These are phyloP conservation scores for Metschnikowia peoriensis DNA, from an alignment of 805 yeast genomes.

Conservation along the genomic window DNA sequence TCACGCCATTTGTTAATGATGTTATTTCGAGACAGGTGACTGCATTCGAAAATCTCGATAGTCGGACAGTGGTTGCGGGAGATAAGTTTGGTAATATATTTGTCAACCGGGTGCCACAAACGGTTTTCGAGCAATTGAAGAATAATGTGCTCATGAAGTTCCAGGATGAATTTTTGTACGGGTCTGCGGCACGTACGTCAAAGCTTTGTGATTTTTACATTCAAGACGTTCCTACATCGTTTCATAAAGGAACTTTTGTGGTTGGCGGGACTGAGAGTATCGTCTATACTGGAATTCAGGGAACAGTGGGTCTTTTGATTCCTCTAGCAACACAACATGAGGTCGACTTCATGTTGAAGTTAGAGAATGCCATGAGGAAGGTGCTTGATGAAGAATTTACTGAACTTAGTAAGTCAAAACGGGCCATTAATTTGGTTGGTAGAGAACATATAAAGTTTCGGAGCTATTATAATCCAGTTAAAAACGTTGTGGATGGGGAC, in stretches of 20 bases:
- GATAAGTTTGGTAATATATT: constrained; percentile 84
- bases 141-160: constrained; percentile 41
- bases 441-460: constrained; percentile 68
- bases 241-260: constrained; percentile 53
- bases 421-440: constrained; percentile 46
- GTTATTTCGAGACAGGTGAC: constrained; percentile 65
- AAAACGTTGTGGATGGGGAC: constrained; percentile 85
- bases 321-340: constrained; percentile 69
- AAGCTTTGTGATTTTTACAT: constrained; percentile 57
- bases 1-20: constrained; percentile 72
- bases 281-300: constrained; percentile 75
- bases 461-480: constrained; percentile 78
- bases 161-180: constrained; percentile 42
- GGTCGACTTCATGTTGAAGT: constrained; percentile 50
- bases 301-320: constrained; percentile 70
- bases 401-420: constrained; percentile 24
- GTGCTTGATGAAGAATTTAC: constrained; percentile 25
- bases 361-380: constrained; percentile 49
- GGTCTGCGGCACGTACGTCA: constrained; percentile 51
- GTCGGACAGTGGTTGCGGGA: constrained; percentile 75
- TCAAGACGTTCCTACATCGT: constrained; percentile 68
- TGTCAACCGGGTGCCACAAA: constrained; percentile 59
- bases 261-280: constrained; percentile 66
- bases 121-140: constrained; percentile 47
- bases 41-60: constrained; percentile 58